Evolutionary conservation across 2,329 filamentous ascomycete species (phyloP), one percentile per base, ranked within the genome.

Genomic region (Aspergillus pseudonomiae): DNA sequence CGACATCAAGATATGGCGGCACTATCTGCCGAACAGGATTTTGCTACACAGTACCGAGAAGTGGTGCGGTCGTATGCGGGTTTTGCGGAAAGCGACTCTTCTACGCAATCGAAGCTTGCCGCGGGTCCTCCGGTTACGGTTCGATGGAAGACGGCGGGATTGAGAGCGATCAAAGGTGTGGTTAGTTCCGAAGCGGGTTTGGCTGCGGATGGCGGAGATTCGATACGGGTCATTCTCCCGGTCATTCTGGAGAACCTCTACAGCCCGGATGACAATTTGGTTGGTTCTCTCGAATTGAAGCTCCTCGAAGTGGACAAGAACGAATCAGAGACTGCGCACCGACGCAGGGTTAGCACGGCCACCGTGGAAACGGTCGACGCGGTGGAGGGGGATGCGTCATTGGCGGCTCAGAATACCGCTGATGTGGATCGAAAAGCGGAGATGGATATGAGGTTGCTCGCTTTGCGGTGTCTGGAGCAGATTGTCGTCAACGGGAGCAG

Each of bases 381-480:
- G 0, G 87, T 89, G 48, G 85, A 88, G 6, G 91, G 91, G 65
- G 85, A 91, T 50, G 85, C 87, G 57, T 81, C 85, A 12, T 77
- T 84, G 12, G 91, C 91, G 28, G 86, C 91, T 1, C 92, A 90
- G 60, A 93, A 92, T 0, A 91, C 92, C 0, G 90, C 90, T 28
- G 94, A 97, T 74, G 93, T 93, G 30, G 95, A 98, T 78, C 92
- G 90, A 75, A 82, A 95, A 64, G 94, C 93, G 1, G 94, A 98
- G 78, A 90, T 97, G 79, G 91, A 96, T 73, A 93, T 93, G 19
- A 91, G 91, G 32, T 83, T 96, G 9, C 82, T 96, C 66, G 94
- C 95, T 5, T 84, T 97, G 70, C 90, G 93, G 71, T 96, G 93
- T 74, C 81, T 99, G 61, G 92, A 94, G 78, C 89, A 91, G 70